phyloP scores from a whole-genome alignment of 768 basidiomycete species.

The Psilocybe sp. region DNA sequence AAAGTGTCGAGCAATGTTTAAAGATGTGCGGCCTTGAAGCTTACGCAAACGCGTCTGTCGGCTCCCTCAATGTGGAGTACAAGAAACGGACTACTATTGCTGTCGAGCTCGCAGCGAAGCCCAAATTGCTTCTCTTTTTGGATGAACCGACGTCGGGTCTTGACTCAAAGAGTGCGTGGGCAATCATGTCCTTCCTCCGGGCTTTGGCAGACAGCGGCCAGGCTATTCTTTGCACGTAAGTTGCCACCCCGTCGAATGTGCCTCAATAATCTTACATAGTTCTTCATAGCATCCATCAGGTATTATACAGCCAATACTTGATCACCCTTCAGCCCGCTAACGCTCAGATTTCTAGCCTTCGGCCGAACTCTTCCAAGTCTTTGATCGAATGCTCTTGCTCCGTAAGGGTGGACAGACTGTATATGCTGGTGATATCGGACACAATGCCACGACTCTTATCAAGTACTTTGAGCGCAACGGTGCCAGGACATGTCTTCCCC shows the following conservation, averaged over 20 bases:
- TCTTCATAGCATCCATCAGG: constrained; percentile 39
- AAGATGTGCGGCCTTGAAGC: constrained; percentile 64
- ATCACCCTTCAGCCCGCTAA: no score
- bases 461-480: constrained; percentile 76
- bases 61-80: constrained; percentile 65
- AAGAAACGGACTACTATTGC: constrained; percentile 85
- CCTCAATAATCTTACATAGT: not conserved
- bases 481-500: constrained; percentile 52
- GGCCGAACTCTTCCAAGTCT: constrained; percentile 79
- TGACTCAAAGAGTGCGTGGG: constrained; percentile 87
- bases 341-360: constrained; percentile 51
- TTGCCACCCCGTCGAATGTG: constrained; percentile 35
- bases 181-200: constrained; percentile 72
- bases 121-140: constrained; percentile 78
- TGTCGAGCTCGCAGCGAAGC: constrained; percentile 89
- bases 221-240: constrained; percentile 84
- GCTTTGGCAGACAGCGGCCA: constrained; percentile 80
- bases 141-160: constrained; percentile 93
- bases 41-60: constrained; percentile 62
- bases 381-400: constrained; percentile 78
- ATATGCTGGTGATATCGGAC: constrained; percentile 72
- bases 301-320: not conserved
- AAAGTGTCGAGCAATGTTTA: constrained; percentile 41
- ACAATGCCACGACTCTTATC: constrained; percentile 59
- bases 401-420: constrained; percentile 73